These are phyloP conservation scores for Sextonia rubra DNA, from an alignment of 164 flowering plant species.

Conservation along the genomic window DNA sequence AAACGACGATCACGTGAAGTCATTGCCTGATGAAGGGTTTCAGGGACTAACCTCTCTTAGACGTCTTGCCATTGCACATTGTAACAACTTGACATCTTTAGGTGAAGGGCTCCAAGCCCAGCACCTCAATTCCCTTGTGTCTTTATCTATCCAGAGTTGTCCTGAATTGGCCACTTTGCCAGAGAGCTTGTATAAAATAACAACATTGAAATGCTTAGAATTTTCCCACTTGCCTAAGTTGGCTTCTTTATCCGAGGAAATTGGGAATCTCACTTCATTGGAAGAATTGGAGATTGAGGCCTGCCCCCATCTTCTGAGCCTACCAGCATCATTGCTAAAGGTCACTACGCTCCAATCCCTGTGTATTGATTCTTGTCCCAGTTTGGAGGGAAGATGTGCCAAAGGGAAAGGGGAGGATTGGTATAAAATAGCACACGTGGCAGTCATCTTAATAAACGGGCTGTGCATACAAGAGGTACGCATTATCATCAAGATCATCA, in stretches of 20 bases:
- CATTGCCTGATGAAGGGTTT: not conserved
- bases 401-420: not conserved
- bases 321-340: not conserved
- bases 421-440: not conserved
- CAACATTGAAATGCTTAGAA: not conserved
- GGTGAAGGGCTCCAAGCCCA: not conserved
- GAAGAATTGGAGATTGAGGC: fast-evolving
- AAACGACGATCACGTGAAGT: not conserved
- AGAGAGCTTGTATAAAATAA: not conserved
- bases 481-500: too few relatives aligned
- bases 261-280: not conserved
- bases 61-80: fast-evolving
- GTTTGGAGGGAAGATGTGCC: not conserved
- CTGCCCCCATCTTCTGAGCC: not conserved
- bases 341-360: not conserved
- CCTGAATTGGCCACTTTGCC: not conserved
- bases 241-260: not conserved
- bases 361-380: not conserved
- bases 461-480: not conserved
- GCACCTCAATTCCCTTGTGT: not conserved
- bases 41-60: not conserved
- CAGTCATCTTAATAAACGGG: not conserved
- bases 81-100: not conserved
- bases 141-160: not conserved
- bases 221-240: not conserved